Conservation (phyloP, 2,329 filamentous ascomycete species). For the Colletotrichum phormii region DNA sequence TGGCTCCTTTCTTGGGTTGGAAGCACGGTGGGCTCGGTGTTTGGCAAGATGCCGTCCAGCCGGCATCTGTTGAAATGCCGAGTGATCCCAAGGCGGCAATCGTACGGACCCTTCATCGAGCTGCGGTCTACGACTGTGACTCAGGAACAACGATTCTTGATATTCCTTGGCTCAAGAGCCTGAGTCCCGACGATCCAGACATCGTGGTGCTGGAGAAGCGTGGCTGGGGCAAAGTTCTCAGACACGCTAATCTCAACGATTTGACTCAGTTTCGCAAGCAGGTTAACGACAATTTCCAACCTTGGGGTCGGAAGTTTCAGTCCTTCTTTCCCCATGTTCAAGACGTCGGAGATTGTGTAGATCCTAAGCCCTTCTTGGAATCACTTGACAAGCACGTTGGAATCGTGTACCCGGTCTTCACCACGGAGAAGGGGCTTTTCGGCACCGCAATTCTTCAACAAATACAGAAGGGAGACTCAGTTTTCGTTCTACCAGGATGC, state of each 20-base stretch:
- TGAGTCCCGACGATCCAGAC: constrained; percentile 2
- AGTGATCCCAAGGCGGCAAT: constrained; percentile 10
- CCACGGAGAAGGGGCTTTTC: constrained; percentile 8
- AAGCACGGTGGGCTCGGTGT: constrained; percentile 5
- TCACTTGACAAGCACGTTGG: constrained; percentile 26
- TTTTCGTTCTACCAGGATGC: constrained; percentile 14
- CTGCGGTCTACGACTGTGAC: constrained; percentile 3
- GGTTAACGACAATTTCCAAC: constrained; percentile 5
- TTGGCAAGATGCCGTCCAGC: not conserved
- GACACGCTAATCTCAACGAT: constrained; percentile 24
- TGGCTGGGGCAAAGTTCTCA: constrained; percentile 22
- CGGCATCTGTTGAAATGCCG: not conserved
- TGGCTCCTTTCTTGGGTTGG: constrained; percentile 22
- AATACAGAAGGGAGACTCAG: constrained; percentile 17
- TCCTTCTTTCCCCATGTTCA: not conserved
- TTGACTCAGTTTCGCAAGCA: constrained; percentile 16
- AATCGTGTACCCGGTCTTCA: constrained; percentile 25
- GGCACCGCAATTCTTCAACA: constrained; percentile 11
- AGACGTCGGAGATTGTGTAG: constrained; percentile 1
- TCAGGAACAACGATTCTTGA: constrained; percentile 15
- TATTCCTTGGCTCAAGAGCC: constrained; percentile 24
- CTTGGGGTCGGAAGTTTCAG: constrained; percentile 8
- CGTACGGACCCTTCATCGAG: constrained; percentile 8
- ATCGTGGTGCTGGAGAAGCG: not conserved
- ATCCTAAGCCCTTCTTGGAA: constrained; percentile 4